Conservation (phyloP, 768 basidiomycete genomes). For the Pleurotus cornucopiae region DNA sequence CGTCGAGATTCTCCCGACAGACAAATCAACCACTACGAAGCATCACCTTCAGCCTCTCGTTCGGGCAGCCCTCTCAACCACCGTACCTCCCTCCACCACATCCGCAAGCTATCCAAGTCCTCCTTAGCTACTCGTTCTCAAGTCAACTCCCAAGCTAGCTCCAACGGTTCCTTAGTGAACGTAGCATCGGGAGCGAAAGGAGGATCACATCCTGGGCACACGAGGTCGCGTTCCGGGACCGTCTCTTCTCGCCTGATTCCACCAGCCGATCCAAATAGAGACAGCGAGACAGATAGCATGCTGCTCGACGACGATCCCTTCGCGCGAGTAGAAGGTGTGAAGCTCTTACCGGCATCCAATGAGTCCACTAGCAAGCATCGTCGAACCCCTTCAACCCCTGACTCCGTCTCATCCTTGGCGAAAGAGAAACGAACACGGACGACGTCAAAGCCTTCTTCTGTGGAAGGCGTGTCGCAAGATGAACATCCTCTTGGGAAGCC, state of each 20-base stretch:
- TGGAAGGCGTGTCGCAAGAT: conserved; percentile 12
- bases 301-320: conserved; percentile 39
- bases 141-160: neutral
- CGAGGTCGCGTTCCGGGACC: neutral
- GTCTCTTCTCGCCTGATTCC: neutral
- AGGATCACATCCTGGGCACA: neutral
- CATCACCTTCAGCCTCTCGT: conserved; percentile 3
- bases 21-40: neutral
- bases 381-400: conserved; percentile 5
- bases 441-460: conserved; percentile 8
- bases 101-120: conserved; percentile 4
- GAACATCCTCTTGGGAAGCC: neutral
- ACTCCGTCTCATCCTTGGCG: neutral
- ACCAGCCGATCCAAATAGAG: neutral
- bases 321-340: conserved; percentile 51
- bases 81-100: neutral
- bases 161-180: neutral
- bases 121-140: neutral
- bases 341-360: conserved; percentile 24
- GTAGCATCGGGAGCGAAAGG: neutral
- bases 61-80: conserved; percentile 5
- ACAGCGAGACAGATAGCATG: neutral
- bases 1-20: neutral
- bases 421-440: neutral
- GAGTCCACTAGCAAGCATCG: conserved; percentile 1